These are phyloP conservation scores for Venturia oleaginea DNA, from an alignment of 2,329 filamentous ascomycete species.

Conservation along the genomic window DNA sequence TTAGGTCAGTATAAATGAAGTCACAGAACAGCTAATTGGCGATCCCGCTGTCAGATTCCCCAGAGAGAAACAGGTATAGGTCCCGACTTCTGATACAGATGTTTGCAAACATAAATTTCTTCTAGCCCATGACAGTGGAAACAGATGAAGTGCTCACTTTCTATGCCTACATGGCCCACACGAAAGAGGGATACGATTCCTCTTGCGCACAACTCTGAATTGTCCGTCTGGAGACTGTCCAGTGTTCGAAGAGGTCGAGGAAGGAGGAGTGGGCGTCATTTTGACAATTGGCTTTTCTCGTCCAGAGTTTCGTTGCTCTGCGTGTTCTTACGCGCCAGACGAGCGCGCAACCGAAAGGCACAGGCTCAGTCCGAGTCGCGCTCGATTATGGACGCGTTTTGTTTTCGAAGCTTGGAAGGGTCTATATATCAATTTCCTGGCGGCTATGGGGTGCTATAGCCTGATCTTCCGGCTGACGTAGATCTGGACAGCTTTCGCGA, in stretches of 20 bases:
- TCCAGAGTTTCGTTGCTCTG: background rate
- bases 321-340: background rate
- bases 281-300: background rate
- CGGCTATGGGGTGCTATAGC: background rate
- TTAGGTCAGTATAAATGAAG: slow-evolving; percentile 17
- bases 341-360: background rate
- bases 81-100: background rate
- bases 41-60: background rate
- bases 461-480: background rate
- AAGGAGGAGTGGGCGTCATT: slow-evolving; percentile 57
- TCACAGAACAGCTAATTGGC: background rate
- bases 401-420: background rate
- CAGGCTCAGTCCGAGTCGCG: background rate
- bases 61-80: background rate
- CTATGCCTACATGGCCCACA: slow-evolving; percentile 85
- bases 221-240: slow-evolving; percentile 78
- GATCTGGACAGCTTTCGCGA: background rate
- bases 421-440: background rate
- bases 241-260: slow-evolving; percentile 65
- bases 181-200: slow-evolving; percentile 84
- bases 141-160: slow-evolving; percentile 53
- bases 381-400: background rate
- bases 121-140: background rate
- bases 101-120: background rate
- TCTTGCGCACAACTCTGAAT: slow-evolving; percentile 80